Percentiles rank a stretch among this genome's conserved stretches.
Conservation (phyloP, 495 filamentous ascomycete genomes). For the Penicillium roqueforti region DNA sequence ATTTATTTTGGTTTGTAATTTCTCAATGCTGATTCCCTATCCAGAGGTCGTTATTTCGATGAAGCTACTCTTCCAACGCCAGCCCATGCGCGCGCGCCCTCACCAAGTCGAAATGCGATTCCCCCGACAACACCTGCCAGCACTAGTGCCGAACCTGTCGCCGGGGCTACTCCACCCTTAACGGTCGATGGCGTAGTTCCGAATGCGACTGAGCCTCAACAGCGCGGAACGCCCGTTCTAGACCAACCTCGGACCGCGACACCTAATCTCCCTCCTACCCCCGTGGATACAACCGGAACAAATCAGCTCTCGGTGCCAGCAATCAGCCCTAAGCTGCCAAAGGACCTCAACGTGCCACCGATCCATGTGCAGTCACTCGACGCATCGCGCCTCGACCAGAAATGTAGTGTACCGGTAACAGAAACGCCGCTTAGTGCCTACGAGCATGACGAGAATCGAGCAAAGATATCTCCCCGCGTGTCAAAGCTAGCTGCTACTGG, state of each 20-base stretch:
- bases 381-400: constrained; percentile 15
- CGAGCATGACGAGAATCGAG: constrained; percentile 18
- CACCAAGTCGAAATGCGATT: constrained; percentile 26
- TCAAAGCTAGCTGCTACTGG: constrained; percentile 15
- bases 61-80: constrained; percentile 63
- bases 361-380: constrained; percentile 10
- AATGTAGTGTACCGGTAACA: constrained; percentile 15
- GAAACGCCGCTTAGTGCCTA: constrained; percentile 25
- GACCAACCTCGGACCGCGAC: constrained; percentile 1
- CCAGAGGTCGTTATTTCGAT: constrained; percentile 68
- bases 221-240: constrained; percentile 13
- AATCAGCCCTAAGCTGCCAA: constrained; percentile 11
- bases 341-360: constrained; percentile 9
- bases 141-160: constrained; percentile 15
- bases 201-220: constrained; percentile 20
- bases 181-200: constrained; percentile 19
- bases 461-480: constrained; percentile 15
- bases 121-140: constrained; percentile 16
- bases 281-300: constrained; percentile 2
- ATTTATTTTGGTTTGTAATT: constrained; percentile 15
- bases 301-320: constrained; percentile 15
- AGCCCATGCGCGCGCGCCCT: constrained; percentile 36
- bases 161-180: constrained; percentile 20
- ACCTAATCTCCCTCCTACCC: constrained; percentile 8
- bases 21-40: constrained; percentile 28